phyloP scores from a whole-genome alignment of 495 filamentous ascomycete genomes.

The Rusavskia elegans region DNA sequence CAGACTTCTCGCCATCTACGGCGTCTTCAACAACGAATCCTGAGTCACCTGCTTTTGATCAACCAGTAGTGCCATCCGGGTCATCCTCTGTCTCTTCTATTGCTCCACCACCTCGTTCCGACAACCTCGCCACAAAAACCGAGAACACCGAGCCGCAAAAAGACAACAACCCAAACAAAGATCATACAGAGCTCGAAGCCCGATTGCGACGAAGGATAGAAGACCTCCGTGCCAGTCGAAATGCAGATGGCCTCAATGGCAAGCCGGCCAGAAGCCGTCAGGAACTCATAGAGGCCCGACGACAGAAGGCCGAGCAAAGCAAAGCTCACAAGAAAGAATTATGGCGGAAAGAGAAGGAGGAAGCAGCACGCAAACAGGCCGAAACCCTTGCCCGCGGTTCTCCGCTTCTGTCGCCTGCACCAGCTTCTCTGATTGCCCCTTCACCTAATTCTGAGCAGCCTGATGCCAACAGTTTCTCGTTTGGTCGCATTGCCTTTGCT shows the following conservation, averaged over 20 bases:
- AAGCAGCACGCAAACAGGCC: slow-evolving; percentile 53
- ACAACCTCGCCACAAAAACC: not conserved
- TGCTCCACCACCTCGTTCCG: slow-evolving; percentile 34
- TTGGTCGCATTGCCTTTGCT: slow-evolving; percentile 71
- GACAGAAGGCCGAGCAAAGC: slow-evolving; percentile 71
- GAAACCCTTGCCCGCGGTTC: slow-evolving; percentile 48
- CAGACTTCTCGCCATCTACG: slow-evolving; percentile 28
- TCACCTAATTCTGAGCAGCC: slow-evolving; percentile 10
- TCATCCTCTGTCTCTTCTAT: slow-evolving; percentile 61
- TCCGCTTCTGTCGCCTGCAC: slow-evolving; percentile 28
- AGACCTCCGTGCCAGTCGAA: slow-evolving; percentile 56
- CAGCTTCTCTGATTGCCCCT: not conserved
- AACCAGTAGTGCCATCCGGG: slow-evolving; percentile 38
- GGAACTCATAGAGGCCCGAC: slow-evolving; percentile 76
- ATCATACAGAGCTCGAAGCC: slow-evolving; percentile 52
- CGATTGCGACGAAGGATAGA: slow-evolving; percentile 70
- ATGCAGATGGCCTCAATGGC: slow-evolving; percentile 67
- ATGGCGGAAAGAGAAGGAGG: slow-evolving; percentile 54
- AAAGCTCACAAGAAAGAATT: slow-evolving; percentile 76
- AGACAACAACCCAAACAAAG: slow-evolving; percentile 31
- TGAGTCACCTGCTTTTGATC: slow-evolving; percentile 50
- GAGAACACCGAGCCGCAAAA: no score
- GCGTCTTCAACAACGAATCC: slow-evolving; percentile 35
- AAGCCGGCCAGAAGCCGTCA: slow-evolving; percentile 65
- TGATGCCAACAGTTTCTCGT: slow-evolving; percentile 56